Evolutionary conservation across 768 basidiomycete species (phyloP).

Genomic region (Kwoniella sp.): DNA sequence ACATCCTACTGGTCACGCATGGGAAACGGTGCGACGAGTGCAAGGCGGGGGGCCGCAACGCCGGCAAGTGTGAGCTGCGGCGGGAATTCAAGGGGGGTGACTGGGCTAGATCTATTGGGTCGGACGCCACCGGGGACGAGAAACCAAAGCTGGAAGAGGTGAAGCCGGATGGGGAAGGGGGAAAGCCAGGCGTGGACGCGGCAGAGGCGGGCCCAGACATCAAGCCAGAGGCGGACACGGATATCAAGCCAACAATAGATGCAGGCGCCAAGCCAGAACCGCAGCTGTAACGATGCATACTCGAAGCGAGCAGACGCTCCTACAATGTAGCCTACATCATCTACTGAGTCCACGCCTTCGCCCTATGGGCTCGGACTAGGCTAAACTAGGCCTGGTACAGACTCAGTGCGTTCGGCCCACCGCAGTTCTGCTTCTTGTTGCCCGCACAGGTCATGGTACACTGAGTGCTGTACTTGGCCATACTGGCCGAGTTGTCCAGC

Average conservation of each 20-base stretch:
- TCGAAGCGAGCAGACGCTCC: too few relatives aligned
- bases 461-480: conserved; percentile 13
- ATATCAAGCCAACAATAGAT: neutral
- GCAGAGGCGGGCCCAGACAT: neutral
- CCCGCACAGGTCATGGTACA: conserved; percentile 34
- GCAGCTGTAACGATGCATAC: too few relatives aligned
- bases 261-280: too few relatives aligned
- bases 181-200: too few relatives aligned
- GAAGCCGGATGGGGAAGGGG: too few relatives aligned
- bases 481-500: conserved; percentile 25
- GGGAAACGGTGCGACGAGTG: conserved; percentile 41
- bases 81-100: conserved; percentile 30
- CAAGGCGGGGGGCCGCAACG: conserved; percentile 31
- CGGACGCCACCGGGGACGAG: neutral
- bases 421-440: conserved; percentile 18
- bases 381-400: conserved; percentile 7
- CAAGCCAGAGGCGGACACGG: neutral
- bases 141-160: neutral
- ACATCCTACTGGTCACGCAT: conserved; percentile 41
- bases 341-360: too few relatives aligned
- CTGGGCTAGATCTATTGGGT: too few relatives aligned
- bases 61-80: conserved; percentile 30
- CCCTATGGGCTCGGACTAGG: neutral
- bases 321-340: too few relatives aligned
- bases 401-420: conserved; percentile 19